phyloP scores from a whole-genome alignment of 2,329 filamentous ascomycete species.

The Kalmusia sp. region DNA sequence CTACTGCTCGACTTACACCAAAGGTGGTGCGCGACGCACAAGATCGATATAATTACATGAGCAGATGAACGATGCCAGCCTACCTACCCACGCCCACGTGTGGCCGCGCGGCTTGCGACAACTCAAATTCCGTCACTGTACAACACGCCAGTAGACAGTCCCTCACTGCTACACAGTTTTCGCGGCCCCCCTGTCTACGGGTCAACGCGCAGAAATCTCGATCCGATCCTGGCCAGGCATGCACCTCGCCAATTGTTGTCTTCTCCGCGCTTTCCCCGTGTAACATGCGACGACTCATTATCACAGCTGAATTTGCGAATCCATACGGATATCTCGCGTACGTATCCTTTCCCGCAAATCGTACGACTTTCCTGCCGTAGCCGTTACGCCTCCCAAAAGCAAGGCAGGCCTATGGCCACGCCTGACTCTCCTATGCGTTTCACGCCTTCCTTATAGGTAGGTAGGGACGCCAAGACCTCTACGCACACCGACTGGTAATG shows the following conservation, averaged over 20 bases:
- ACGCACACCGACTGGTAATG: neutral
- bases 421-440: neutral
- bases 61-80: neutral
- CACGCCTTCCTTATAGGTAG: slow-evolving; percentile 1
- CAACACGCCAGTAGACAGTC: neutral
- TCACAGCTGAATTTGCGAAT: neutral
- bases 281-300: slow-evolving; percentile 7
- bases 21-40: neutral
- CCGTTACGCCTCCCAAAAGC: neutral
- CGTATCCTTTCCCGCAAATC: slow-evolving; percentile 8
- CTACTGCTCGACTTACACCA: neutral
- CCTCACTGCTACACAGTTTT: neutral
- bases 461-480: neutral
- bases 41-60: neutral
- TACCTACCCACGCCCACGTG: neutral
- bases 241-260: slow-evolving; percentile 8
- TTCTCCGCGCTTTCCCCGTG: neutral
- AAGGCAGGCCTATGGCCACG: neutral
- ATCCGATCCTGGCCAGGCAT: slow-evolving; percentile 16
- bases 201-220: slow-evolving; percentile 14
- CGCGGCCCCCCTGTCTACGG: neutral
- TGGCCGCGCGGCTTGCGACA: slow-evolving; percentile 4
- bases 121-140: neutral
- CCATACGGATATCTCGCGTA: neutral
- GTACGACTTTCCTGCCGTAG: slow-evolving; percentile 17